Base-by-base conservation (phyloP, 2,329 filamentous ascomycete genomes). In the Neoscytalidium dimidiatum region DNA sequence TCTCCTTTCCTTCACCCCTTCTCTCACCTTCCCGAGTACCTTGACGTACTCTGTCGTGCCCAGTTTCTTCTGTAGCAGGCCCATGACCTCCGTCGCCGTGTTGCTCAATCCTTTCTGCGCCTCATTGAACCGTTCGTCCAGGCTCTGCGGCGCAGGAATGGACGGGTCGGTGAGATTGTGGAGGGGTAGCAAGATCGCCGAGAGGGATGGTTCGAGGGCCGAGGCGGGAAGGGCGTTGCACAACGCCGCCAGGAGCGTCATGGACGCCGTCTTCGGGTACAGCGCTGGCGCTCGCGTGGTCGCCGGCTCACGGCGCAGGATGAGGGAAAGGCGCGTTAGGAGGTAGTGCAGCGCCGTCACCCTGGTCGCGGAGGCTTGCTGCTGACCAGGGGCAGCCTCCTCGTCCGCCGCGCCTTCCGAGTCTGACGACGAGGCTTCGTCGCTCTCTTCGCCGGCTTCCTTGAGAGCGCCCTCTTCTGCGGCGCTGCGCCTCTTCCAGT, bases 161-260 rank as follows among this genome's bases (percentile, higher is more conserved):
- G 90, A 86, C 1, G 90, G 84, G 74, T 97, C 93, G 0, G 93
- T 96, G 41, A 99, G 82, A 74, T 95, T 92, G 73, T 94, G 89
- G 5, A 98, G 84, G 0, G 90, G 89, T 4, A 87, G 81, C 1
- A 92, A 82, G 49, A 91, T 82, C 28, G 82, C 82, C 68, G 88
- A 85, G 19, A 96, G 82, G 0, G 88, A 90, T 0, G 87, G 84
- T 1, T 81, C 75, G 8, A 94, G 82, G 3, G 86, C 81, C 2
- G 84, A 79, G 0, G 79, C 73, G 0, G 88, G 81, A 1, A 92
- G 82, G 46, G 88, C 86, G 61, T 84, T 84, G 69, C 86, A 85
- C 13, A 96, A 84, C 0, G 88, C 87, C 62, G 90, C 87, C 52
- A 97, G 80, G 6, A 96, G 86, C 58, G 89, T 87, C 72, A 97